Evolutionary conservation across 148 eudicot species (phyloP).

Genomic region (Camellia lanceoleosa): DNA sequence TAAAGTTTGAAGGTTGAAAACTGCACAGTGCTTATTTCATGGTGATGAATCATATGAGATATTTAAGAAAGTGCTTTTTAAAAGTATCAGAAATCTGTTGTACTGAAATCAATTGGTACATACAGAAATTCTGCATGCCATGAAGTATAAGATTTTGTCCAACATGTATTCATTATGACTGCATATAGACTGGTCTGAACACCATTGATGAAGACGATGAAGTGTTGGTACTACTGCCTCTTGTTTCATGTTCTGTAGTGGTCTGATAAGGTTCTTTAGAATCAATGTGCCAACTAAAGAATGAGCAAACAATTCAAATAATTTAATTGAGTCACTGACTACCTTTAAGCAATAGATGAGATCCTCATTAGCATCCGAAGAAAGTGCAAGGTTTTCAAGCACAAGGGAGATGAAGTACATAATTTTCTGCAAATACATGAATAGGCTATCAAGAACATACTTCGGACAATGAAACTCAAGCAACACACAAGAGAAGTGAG

Average conservation of each 20-base stretch:
- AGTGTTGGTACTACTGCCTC: background rate
- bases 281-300: background rate
- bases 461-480: background rate
- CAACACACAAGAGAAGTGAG: background rate
- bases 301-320: background rate
- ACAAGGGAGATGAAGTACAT: slow-evolving; percentile 88
- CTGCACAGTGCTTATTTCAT: background rate
- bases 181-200: background rate
- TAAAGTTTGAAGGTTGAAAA: too few species aligned
- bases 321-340: slow-evolving; percentile 8
- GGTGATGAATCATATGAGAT: background rate
- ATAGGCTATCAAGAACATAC: background rate
- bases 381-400: slow-evolving; percentile 85
- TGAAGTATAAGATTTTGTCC: background rate
- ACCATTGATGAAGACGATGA: background rate
- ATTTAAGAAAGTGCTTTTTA: background rate
- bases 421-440: slow-evolving; percentile 60
- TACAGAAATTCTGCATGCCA: background rate
- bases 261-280: background rate
- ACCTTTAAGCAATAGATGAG: slow-evolving; percentile 93
- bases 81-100: background rate
- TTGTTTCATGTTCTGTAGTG: background rate
- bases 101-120: background rate
- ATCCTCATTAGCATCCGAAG: slow-evolving; percentile 86
- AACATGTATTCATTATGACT: background rate